A percentile compares a stretch with the other conserved stretches of the same genome.
Evolutionary conservation across 106 monocot species (phyloP).

Genomic region (Acorus calamus): DNA sequence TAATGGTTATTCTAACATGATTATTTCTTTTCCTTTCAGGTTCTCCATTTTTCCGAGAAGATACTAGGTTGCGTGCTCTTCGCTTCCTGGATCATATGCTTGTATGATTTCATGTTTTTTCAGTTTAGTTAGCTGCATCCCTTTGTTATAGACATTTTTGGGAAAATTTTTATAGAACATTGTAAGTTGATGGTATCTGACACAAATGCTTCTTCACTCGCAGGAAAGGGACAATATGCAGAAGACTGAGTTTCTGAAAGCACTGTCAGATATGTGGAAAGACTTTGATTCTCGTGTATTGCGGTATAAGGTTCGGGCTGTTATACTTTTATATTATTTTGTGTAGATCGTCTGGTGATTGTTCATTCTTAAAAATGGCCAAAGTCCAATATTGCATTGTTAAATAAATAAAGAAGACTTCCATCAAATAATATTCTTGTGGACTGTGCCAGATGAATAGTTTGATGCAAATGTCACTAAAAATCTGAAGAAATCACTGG

Average conservation of each 20-base stretch:
- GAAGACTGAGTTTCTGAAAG: constrained; percentile 94
- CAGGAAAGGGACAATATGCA: constrained; percentile 99
- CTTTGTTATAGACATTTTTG: background rate
- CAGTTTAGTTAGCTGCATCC: too few relatives aligned
- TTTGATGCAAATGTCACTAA: too few relatives aligned
- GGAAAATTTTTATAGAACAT: too few relatives aligned
- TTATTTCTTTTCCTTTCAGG: constrained; percentile 32
- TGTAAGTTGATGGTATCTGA: too few relatives aligned
- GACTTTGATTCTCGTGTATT: constrained; percentile 97
- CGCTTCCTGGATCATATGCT: constrained; percentile 97
- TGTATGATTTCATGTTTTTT: constrained; percentile 40
- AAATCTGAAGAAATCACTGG: too few relatives aligned
- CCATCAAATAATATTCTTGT: too few relatives aligned
- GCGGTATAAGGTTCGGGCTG: constrained; percentile 69
- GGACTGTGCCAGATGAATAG: too few relatives aligned
- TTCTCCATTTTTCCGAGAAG: constrained; percentile 93
- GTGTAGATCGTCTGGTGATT: background rate
- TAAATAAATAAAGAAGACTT: too few relatives aligned
- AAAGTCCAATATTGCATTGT: too few relatives aligned
- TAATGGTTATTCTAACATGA: too few relatives aligned
- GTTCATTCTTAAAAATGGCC: background rate
- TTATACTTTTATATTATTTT: background rate
- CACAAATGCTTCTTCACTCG: background rate
- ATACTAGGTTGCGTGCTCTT: constrained; percentile 95
- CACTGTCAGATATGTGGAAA: constrained; percentile 98